Evolutionary conservation across 2,329 filamentous ascomycete species (phyloP), one percentile per base, ranked within the genome.

Genomic region (Capronia coronata): DNA sequence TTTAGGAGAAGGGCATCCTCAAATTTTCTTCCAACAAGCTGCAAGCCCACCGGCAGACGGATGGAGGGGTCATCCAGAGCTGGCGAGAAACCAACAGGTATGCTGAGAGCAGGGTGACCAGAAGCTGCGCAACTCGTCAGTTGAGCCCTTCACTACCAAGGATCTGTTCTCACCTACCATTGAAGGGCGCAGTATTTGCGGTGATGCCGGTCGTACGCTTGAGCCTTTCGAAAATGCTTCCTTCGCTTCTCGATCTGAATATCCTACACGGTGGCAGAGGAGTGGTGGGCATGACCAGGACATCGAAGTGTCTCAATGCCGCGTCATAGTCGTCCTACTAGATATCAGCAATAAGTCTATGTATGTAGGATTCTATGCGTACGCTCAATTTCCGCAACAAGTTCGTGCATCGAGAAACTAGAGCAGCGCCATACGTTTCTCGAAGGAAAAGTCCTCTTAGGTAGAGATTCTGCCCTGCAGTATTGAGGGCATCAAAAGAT

Each of bases 141-240:
- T 22, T 21, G 21, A 25, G 13, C 9, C 21, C 18, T 23, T n/a
- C 21, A 3, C 11, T 2, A 4, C 16, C 10, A 3, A 18, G 14
- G 3, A 14, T 5, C 5, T n/a, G 29, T 32, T 32, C n/a, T n/a
- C 18, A 22, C 19, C 25, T 79, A 2, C 75, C 68, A 56, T 80
- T 77, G 61, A 80, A 80, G 2, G 73, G 68, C 3, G 73, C 73
- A 2, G 78, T 81, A 54, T 82, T 81, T n/a, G 68, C 70, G 0
- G 75, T 78, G 51, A 78, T 59, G 0, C 78, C 78, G 25, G 79
- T 73, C 25, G 45, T 42, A 22, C 73, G 32, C 27, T 40, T 41
- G 9, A 48, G 34, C 14, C 35, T 38, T 42, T 48, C 45, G 11
- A 30, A 29, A 7, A 21, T 16, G 13, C 38, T 48, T 22, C 45